Percentiles rank a stretch among this genome's conserved stretches.
phyloP scores from a whole-genome alignment of 352 stramenopile genomes.

The Pilasporangium apinafurcum region DNA sequence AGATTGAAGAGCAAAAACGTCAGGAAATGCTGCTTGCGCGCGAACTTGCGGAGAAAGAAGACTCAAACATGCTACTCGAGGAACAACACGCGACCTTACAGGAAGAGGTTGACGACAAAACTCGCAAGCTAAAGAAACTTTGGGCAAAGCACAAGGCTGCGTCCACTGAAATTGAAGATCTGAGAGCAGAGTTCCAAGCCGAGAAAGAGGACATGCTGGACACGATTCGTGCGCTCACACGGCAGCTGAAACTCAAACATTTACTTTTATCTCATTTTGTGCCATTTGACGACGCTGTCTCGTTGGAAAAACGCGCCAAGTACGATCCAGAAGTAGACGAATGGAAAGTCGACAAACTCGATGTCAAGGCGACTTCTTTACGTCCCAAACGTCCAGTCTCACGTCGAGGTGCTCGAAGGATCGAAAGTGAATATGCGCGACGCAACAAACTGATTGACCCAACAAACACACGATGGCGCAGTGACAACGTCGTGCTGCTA shows the following conservation, averaged over 20 bases:
- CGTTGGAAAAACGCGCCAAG: conserved; percentile 75
- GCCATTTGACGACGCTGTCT: conserved; percentile 51
- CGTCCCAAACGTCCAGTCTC: conserved; percentile 61
- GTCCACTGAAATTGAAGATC: conserved; percentile 88
- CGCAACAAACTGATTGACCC: conserved; percentile 81
- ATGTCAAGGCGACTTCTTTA: conserved; percentile 52
- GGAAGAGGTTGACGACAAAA: conserved; percentile 93
- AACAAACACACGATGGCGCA: conserved; percentile 80
- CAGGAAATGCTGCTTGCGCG: conserved; percentile 82
- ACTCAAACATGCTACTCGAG: conserved; percentile 89
- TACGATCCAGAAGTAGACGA: conserved; percentile 88
- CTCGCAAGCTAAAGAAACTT: conserved; percentile 94
- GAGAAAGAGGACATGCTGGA: conserved; percentile 95
- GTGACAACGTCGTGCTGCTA: conserved; percentile 87
- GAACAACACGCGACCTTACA: conserved; percentile 87
- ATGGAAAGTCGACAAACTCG: conserved; percentile 81
- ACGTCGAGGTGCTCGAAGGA: conserved; percentile 51
- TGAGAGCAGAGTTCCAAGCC: conserved; percentile 89
- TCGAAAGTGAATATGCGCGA: conserved; percentile 82
- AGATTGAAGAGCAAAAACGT: conserved; percentile 80
- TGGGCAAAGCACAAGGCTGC: conserved; percentile 91
- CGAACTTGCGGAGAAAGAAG: conserved; percentile 91
- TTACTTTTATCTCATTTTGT: conserved; percentile 89
- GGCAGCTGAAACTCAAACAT: conserved; percentile 95
- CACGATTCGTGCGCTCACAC: conserved; percentile 90